Conservation (phyloP, 148 eudicot genomes). For the Rhododendron ferrugineum region DNA sequence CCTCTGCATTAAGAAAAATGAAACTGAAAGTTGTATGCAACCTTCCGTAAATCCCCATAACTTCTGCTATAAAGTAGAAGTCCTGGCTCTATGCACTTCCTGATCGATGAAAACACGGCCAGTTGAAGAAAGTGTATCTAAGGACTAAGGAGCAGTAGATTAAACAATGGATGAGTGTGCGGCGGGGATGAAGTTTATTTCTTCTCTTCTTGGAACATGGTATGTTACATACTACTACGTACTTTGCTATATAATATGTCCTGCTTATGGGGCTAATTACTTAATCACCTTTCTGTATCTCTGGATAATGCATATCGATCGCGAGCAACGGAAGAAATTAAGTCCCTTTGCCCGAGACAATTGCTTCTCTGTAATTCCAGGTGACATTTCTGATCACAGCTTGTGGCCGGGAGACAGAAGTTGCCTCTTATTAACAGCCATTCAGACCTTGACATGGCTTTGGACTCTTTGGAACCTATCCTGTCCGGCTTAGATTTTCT, state of each 20-base stretch:
- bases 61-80: not conserved
- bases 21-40: not conserved
- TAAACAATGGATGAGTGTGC: not conserved
- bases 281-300: not conserved
- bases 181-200: not conserved
- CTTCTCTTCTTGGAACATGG: not conserved
- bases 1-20: not conserved
- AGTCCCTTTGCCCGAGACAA: no score
- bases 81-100: not conserved
- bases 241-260: not conserved
- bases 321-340: no score
- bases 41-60: not conserved
- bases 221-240: not conserved
- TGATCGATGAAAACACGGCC: not conserved
- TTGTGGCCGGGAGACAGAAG: no score
- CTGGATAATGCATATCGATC: no score
- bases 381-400: no score
- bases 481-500: no score
- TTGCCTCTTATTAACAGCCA: no score
- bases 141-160: not conserved
- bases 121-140: not conserved
- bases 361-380: no score
- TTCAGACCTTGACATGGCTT: no score
- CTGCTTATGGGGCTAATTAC: not conserved
- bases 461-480: no score